Base-by-base conservation (phyloP, 2,329 filamentous ascomycete genomes). In the Epichloe scottii region DNA sequence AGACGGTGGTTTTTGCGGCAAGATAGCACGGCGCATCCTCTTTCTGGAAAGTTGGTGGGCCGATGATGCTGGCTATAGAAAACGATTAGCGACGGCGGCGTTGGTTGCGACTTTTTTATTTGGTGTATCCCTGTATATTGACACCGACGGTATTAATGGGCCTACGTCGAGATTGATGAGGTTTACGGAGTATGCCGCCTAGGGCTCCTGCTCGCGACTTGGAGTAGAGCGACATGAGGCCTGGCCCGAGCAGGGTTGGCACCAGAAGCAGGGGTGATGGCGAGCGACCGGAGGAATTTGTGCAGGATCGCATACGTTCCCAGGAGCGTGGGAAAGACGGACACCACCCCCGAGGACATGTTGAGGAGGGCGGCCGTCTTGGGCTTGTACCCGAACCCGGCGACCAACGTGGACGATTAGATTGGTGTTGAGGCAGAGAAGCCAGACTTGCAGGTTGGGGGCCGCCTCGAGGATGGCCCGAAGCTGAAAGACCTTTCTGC, bases 311-410 rank as follows among this genome's bases (percentile, higher is more conserved):
- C 60, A 23, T 54, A 55, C 5, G 58, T 60, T 11, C 57, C 54
- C 11, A 54, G 23, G 3, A 60, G 45, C 1, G 59, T 62, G n/a
- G 58, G 55, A 5, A 54, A 30, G 4, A 60, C 46, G 3, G 57
- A 57, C 5, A 58, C 53, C 3, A 41, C 54, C 59, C 59, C 58
- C 2, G 57, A 59, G 1, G 60, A 59, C 57, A 61, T 60, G 1
- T 75, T 76, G n/a, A 76, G 66, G 0, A 73, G 70, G 0, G 75
- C 76, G 0, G 77, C 74, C 5, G 65, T 39, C 46, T 56, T 57
- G 14, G 59, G 50, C 19, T 51, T 52, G 30, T 57, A 59, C 11
- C 68, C 68, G 7, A 76, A 62, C 10, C 71, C 67, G 26, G 54
- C 55, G 42, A 62, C 59, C n/a, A 62, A 53, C 46, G 60, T 58